Conservation (phyloP, 345 rosid genomes). For the Cochlearia excelsa region DNA sequence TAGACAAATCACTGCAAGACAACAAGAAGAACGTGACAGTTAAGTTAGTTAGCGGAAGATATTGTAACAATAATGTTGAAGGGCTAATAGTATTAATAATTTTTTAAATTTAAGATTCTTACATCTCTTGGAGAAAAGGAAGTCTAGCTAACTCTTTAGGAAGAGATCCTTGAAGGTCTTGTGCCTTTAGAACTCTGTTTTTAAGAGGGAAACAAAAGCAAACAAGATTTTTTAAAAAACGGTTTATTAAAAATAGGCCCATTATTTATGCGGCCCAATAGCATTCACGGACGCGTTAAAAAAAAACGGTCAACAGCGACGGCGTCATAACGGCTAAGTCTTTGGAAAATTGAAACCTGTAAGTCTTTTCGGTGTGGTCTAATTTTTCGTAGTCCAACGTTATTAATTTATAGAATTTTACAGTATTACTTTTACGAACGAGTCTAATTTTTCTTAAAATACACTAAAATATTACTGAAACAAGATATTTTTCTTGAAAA, state of each 20-base stretch:
- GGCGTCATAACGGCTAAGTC: not conserved
- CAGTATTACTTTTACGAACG: no score
- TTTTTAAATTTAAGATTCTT: conserved; percentile 10
- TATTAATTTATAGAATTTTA: no score
- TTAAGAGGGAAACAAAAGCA: not conserved
- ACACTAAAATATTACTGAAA: no score
- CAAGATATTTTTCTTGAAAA: no score
- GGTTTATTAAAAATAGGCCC: not conserved
- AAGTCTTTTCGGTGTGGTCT: no score
- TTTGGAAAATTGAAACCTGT: no score
- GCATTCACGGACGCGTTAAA: conserved; percentile 19
- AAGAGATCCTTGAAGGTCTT: conserved; percentile 46
- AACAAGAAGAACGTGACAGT: conserved; percentile 11
- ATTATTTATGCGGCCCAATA: conserved; percentile 11
- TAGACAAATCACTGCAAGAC: conserved; percentile 43
- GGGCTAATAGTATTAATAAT: not conserved
- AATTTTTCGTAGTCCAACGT: no score
- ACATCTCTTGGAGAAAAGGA: conserved; percentile 47
- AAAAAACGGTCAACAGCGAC: conserved; percentile 18
- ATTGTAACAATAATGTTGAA: not conserved
- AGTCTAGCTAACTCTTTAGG: conserved; percentile 45
- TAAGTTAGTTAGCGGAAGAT: conserved; percentile 4
- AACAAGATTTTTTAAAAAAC: not conserved
- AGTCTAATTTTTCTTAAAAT: no score
- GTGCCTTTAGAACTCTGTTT: conserved; percentile 45